A percentile compares a stretch with the other conserved stretches of the same genome.
These are phyloP conservation scores for Alternaria sp. DNA, from an alignment of 2,329 filamentous ascomycete genomes.

Conservation along the genomic window DNA sequence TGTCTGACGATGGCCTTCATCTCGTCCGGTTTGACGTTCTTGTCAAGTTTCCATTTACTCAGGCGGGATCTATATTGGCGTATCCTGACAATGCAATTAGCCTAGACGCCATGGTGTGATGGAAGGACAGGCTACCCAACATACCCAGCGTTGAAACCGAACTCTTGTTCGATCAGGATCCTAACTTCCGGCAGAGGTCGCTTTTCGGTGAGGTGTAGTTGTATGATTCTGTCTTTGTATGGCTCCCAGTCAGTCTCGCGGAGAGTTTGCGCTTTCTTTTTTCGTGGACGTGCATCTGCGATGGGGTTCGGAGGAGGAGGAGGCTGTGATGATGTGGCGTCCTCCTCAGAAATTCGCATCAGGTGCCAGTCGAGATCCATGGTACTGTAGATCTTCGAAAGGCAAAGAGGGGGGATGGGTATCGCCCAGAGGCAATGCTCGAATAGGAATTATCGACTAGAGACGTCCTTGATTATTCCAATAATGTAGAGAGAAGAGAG, in stretches of 20 bases:
- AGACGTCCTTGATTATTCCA: no score
- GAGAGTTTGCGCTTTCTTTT: neutral
- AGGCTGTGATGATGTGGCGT: neutral
- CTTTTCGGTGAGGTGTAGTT: neutral
- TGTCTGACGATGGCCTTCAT: slow-evolving; percentile 32
- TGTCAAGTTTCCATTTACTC: slow-evolving; percentile 22
- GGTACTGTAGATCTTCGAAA: neutral
- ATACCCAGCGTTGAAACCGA: neutral
- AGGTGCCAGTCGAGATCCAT: neutral
- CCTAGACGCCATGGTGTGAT: neutral
- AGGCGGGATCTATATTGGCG: neutral
- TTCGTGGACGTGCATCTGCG: neutral
- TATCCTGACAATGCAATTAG: neutral
- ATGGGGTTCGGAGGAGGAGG: rapidly evolving
- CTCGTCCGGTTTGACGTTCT: slow-evolving; percentile 29
- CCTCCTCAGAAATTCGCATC: neutral
- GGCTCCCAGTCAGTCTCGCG: neutral
- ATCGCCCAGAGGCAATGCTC: neutral
- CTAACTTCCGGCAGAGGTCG: neutral
- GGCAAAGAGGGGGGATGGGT: neutral
- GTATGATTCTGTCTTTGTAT: neutral
- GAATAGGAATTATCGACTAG: no score
- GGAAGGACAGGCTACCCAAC: no score
- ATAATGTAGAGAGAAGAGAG: neutral
- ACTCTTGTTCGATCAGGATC: neutral